Percentiles rank a stretch among this genome's conserved stretches.
Conservation (phyloP, 768 basidiomycete genomes). For the Naematelia aurantialba region DNA sequence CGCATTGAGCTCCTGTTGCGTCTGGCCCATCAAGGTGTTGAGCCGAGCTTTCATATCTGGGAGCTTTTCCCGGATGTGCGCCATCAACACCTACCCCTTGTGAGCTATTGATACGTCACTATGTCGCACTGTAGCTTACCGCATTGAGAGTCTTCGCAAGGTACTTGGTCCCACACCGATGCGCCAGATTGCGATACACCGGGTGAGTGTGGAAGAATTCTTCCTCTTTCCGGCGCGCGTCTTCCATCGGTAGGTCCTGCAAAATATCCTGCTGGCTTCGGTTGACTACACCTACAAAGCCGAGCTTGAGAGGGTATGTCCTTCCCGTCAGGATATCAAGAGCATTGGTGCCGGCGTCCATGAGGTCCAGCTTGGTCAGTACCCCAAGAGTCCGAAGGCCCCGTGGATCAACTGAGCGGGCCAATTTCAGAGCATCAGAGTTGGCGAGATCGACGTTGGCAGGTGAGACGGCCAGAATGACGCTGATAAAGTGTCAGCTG, state of each 20-base stretch:
- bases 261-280: slow-evolving; percentile 98
- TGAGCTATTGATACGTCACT: slow-evolving; percentile 6
- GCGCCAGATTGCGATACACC: slow-evolving; percentile 90
- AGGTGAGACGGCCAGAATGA: slow-evolving; percentile 92
- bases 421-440: slow-evolving; percentile 94
- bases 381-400: slow-evolving; percentile 95
- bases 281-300: slow-evolving; percentile 97
- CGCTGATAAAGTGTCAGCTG: slow-evolving; percentile 54
- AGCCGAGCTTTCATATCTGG: slow-evolving; percentile 99
- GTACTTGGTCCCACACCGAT: slow-evolving; percentile 96
- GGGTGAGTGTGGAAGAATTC: slow-evolving; percentile 89
- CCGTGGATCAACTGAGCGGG: slow-evolving; percentile 90
- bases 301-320: slow-evolving; percentile 94
- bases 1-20: slow-evolving; percentile 94
- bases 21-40: slow-evolving; percentile 97
- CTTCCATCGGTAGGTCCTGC: slow-evolving; percentile 73
- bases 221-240: slow-evolving; percentile 75
- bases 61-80: slow-evolving; percentile 95
- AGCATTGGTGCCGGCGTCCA: slow-evolving; percentile 99
- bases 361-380: slow-evolving; percentile 93
- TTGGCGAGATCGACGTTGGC: slow-evolving; percentile 99
- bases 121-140: slow-evolving; percentile 54
- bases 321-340: slow-evolving; percentile 92
- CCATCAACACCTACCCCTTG: slow-evolving; percentile 71
- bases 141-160: slow-evolving; percentile 90